A percentile compares a stretch with the other conserved stretches of the same genome.
Evolutionary conservation across 805 yeast genomes (phyloP).

Genomic region (Ogataea trehalophila): DNA sequence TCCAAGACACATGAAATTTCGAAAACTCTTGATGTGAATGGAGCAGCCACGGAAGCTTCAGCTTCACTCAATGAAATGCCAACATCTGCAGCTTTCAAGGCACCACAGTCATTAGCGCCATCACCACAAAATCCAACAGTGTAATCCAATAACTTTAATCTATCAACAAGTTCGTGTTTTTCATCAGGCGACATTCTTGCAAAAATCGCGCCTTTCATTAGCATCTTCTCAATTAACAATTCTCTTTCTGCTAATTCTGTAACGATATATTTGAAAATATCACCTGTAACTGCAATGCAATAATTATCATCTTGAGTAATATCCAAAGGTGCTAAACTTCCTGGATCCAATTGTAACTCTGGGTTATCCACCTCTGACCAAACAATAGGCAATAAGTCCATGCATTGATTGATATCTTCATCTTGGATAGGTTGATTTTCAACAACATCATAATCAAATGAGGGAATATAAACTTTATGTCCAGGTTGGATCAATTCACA

Average conservation of each 20-base stretch:
- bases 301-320: constrained; percentile 37
- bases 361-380: constrained; percentile 72
- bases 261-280: constrained; percentile 74
- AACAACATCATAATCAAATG: constrained; percentile 35
- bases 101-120: constrained; percentile 99
- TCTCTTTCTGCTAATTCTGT: constrained; percentile 42
- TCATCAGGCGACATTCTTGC: constrained; percentile 99
- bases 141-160: constrained; percentile 77
- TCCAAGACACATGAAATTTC: constrained; percentile 91
- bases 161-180: constrained; percentile 90
- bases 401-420: constrained; percentile 10
- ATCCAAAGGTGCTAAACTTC: constrained; percentile 50
- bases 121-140: constrained; percentile 98
- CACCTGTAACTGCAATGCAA: constrained; percentile 87
- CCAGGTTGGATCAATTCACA: constrained; percentile 56
- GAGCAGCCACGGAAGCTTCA: constrained; percentile 98
- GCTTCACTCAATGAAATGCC: constrained; percentile 96
- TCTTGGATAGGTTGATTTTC: constrained; percentile 5
- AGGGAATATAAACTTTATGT: constrained; percentile 57
- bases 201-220: constrained; percentile 71
- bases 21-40: constrained; percentile 86
- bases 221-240: constrained; percentile 45
- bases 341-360: constrained; percentile 52
- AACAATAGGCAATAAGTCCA: constrained; percentile 28
- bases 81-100: constrained; percentile 94